Conservation (phyloP, 192 early-diverging fungal genomes). For the Gaertneriomyces sp. region DNA sequence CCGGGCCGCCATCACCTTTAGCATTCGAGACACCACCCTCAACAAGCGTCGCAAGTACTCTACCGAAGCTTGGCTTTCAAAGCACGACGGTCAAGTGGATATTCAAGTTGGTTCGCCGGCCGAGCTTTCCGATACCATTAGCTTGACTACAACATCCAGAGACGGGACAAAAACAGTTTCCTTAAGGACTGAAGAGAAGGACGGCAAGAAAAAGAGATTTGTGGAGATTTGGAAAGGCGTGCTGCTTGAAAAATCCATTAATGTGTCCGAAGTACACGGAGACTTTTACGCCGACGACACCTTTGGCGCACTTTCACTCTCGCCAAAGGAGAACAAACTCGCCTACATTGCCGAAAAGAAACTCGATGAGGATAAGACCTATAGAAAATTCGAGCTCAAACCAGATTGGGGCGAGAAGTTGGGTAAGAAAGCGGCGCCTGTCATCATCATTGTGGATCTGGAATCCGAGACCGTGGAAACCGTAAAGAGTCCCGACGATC, state of each 20-base stretch:
- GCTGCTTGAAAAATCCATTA: constrained; percentile 50
- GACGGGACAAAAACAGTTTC: constrained; percentile 9
- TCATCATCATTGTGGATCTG: constrained; percentile 55
- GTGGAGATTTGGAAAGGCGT: constrained; percentile 26
- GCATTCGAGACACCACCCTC: constrained; percentile 17
- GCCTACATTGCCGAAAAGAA: constrained; percentile 73
- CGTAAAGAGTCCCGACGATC: constrained; percentile 5
- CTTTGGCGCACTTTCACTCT: constrained; percentile 62
- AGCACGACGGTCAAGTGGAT: constrained; percentile 3
- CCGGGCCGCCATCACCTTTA: not conserved
- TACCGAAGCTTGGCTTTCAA: not conserved
- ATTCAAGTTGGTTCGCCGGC: constrained; percentile 5
- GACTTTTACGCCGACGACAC: constrained; percentile 64
- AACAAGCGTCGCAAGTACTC: constrained; percentile 8
- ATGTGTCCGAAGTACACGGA: constrained; percentile 66
- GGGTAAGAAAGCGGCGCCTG: constrained; percentile 53
- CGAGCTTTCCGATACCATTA: constrained; percentile 9
- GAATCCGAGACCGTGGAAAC: constrained; percentile 11
- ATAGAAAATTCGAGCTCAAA: constrained; percentile 38
- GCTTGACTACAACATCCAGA: not conserved
- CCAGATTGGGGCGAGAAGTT: constrained; percentile 73
- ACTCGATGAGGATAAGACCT: constrained; percentile 34
- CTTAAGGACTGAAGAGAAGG: constrained; percentile 12
- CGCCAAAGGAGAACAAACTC: constrained; percentile 47
- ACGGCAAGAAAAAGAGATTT: constrained; percentile 15